These are phyloP conservation scores for Leucocoprinus birnbaumii DNA, from an alignment of 768 basidiomycete genomes.

Conservation along the genomic window DNA sequence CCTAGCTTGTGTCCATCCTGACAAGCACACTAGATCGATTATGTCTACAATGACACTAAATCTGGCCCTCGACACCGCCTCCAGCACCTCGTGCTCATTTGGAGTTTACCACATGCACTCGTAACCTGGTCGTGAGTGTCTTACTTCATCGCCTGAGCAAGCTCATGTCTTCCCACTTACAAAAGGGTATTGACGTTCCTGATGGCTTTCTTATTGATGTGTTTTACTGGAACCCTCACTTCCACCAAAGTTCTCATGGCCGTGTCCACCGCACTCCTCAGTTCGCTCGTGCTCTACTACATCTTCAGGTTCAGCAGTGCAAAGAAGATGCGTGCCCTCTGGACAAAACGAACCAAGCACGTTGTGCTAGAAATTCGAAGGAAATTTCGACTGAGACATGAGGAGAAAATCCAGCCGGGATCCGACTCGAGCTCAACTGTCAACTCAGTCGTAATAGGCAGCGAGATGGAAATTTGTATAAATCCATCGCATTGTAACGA, in stretches of 20 bases:
- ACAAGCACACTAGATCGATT: background rate
- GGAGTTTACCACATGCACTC: constrained; percentile 9
- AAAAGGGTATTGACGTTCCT: constrained; percentile 4
- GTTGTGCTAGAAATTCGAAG: too few species aligned
- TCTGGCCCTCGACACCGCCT: background rate
- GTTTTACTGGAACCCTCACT: constrained; percentile 1
- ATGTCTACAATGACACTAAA: background rate
- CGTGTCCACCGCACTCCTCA: background rate
- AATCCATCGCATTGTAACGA: too few species aligned
- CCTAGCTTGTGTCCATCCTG: background rate
- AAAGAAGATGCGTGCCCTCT: too few species aligned
- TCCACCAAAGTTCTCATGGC: background rate
- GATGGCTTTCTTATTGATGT: constrained; percentile 7
- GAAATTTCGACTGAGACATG: too few species aligned
- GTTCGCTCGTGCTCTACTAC: constrained; percentile 1
- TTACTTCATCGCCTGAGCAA: background rate
- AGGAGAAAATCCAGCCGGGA: too few species aligned
- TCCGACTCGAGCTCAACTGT: too few species aligned
- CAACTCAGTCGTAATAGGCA: too few species aligned
- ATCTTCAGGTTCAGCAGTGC: constrained; percentile 3
- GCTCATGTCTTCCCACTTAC: background rate
- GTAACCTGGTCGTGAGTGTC: constrained; percentile 8
- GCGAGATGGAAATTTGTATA: too few species aligned
- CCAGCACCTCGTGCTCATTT: constrained; percentile 6
- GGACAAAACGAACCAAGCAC: too few species aligned